Evolutionary conservation across 495 filamentous ascomycete genomes (phyloP), one percentile per base, ranked within the genome.

Genomic region (Poronia punctata): DNA sequence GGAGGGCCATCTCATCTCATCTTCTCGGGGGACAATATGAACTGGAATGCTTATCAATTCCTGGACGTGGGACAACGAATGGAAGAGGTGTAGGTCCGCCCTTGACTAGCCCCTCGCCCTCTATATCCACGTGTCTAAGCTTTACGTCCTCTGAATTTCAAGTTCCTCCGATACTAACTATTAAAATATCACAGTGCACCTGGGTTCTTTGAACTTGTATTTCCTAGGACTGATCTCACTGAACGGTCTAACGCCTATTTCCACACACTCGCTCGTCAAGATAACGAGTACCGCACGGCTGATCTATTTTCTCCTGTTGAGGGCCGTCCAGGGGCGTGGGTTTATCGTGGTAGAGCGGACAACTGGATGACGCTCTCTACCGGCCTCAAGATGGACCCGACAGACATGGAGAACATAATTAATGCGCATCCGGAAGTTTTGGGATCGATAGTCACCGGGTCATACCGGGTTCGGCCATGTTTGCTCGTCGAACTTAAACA

Each of bases 311-410:
- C 29, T 32, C 29, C 29, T 10, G 3, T 32, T 9, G 29, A 32
- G n/a, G 29, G 14, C n/a, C 9, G 19, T 5, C 6, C 16, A 2
- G 29, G 3, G 4, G 16, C 4, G 12, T 32, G 29, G 29, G 12
- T 32, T 16, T 32, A 32, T 11, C 29, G 29, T 16, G 29, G 29
- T 10, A 12, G 29, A 17, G 29, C 29, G n/a, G 29, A 32, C 29
- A 32, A 32, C n/a, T 32, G 29, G 29, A 32, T 32, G 29, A 32
- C 29, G 7, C 12, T 32, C 7, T 32, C 29, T 16, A 32, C 29
- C 6, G 29, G 29, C 29, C 10, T 32, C 14, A 32, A 32, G 29
- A 32, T 32, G 29, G 29, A 32, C 10, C 29, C 29, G 2, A 32
- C 29, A 4, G 29, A 32, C 10, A 17, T 17, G 3, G 29, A 32